Base-by-base conservation (phyloP, 257 asterid species). In the Solanum clarkiae region DNA sequence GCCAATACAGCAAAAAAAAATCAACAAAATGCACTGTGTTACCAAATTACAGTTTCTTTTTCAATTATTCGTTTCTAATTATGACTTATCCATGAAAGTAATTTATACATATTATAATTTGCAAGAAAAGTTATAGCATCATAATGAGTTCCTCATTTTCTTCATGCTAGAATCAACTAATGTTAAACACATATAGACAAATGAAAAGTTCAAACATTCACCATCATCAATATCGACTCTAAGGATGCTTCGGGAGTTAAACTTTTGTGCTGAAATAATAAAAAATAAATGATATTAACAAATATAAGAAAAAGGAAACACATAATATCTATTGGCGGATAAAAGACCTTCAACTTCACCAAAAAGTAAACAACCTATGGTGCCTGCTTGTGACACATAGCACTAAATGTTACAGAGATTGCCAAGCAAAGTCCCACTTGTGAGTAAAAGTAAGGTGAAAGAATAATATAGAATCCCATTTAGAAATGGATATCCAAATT, bases 171-270 rank as follows among this genome's bases (percentile, higher is more conserved):
- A 77, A 51, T 9, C 24, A 77, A 15, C 82, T 51, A 77, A 56
- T 12, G 49, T 29, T 18, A 77, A 45, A 24, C 36, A 79, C 24
- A 56, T 7, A 51, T 7, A 70, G 51, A 84, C 62, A 57, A 84
- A 63, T 47, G 77, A 51, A 14, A 65, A 15, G 84, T 14, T n/a
- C 26, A 87, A 84, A 97, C 94, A 87, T n/a, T n/a, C n/a, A n/a
- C n/a, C n/a, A n/a, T n/a, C n/a, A n/a, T n/a, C n/a, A n/a, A n/a
- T n/a, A n/a, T 97, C 99, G 80, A 97, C 88, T 84, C 99, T 98
- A 87, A 94, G 94, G 85, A 97, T 97, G 91, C 97, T 92, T 74
- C 57, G 90, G 91, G 98, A 97, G 81, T 91, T 87, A 82, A 95
- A 97, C 91, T 88, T 92, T 72, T 89, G 88, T 18, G 99, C 99